Evolutionary conservation across 2,329 filamentous ascomycete genomes (phyloP).

Genomic region (Pseudogymnoascus sp.): DNA sequence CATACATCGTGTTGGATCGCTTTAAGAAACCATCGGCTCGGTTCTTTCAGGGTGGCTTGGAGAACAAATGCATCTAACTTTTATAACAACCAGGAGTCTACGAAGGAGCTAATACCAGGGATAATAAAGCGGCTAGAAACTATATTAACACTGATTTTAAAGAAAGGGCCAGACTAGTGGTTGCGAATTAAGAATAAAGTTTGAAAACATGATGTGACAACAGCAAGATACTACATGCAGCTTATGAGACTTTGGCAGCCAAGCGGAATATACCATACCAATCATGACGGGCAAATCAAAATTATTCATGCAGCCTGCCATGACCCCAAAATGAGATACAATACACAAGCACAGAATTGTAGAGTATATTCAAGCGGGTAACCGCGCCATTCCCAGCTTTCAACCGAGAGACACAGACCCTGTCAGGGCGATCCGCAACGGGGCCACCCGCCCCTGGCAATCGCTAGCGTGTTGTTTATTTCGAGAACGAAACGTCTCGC

Average conservation of each 20-base stretch:
- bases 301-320: neutral
- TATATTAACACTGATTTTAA: neutral
- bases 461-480: constrained; percentile 8
- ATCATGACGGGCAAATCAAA: neutral
- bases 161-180: neutral
- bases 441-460: neutral
- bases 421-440: neutral
- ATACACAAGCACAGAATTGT: neutral
- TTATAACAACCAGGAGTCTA: neutral
- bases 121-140: neutral
- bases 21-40: neutral
- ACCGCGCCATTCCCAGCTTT: neutral
- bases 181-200: neutral
- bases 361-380: neutral
- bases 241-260: neutral
- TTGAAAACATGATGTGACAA: neutral
- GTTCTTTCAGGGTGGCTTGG: neutral
- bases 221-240: neutral
- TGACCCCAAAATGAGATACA: neutral
- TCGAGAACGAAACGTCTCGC: neutral
- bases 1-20: neutral
- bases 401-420: neutral
- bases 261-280: neutral
- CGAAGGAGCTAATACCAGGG: neutral
- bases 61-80: neutral